A percentile compares a stretch with the other conserved stretches of the same genome.
Conservation (phyloP, 169 alveolate genomes). For the Eimeria necatrix region DNA sequence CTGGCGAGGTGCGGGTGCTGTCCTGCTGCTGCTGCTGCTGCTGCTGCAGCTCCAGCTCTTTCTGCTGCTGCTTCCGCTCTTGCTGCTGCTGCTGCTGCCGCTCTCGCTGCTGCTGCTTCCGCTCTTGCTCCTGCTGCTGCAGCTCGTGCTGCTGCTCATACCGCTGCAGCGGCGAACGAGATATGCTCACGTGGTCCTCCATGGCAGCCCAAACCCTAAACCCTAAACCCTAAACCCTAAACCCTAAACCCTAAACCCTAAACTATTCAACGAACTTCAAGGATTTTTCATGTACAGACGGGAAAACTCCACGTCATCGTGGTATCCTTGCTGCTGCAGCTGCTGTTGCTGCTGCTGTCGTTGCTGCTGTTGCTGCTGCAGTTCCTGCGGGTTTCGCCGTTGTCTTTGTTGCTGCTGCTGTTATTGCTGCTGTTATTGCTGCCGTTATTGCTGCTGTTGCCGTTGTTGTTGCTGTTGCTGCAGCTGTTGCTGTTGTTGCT, state of each 20-base stretch:
- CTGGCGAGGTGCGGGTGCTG: no score
- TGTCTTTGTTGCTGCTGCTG: not conserved
- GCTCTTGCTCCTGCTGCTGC: constrained; percentile 39
- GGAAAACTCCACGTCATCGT: no score
- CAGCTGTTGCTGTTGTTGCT: not conserved
- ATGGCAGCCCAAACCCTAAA: not conserved
- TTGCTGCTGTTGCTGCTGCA: no score
- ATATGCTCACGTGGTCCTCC: not conserved
- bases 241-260: constrained; percentile 22
- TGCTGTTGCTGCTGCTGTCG: no score
- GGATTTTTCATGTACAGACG: no score
- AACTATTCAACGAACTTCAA: no score
- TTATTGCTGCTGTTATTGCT: not conserved
- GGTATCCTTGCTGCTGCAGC: no score
- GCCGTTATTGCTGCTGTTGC: not conserved
- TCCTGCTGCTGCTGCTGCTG: constrained; percentile 40
- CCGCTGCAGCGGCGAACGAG: constrained; percentile 11
- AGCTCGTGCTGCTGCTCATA: not conserved
- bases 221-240: constrained; percentile 6
- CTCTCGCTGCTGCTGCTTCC: constrained; percentile 12
- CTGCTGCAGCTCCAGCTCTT: not conserved
- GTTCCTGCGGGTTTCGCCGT: not conserved
- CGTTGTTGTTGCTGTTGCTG: constrained; percentile 3
- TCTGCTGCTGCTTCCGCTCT: constrained; percentile 27
- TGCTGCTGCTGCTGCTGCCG: constrained; percentile 13